phyloP scores from a whole-genome alignment of 2,329 filamentous ascomycete genomes.

The Colletotrichum nymphaeae region DNA sequence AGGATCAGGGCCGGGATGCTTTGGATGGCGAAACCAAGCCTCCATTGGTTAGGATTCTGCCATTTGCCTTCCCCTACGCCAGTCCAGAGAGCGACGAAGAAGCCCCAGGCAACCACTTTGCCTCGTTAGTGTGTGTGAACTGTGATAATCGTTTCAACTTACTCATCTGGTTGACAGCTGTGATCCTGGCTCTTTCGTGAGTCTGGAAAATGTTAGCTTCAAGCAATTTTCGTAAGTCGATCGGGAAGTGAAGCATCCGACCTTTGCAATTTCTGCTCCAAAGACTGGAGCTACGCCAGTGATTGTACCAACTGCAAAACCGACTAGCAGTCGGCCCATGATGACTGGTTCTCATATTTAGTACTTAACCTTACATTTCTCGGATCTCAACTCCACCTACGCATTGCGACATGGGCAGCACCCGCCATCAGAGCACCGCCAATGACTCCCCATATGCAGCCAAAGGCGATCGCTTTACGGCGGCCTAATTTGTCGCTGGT shows the following conservation, averaged over 20 bases:
- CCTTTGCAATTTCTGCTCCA: constrained; percentile 54
- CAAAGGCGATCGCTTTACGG: constrained; percentile 53
- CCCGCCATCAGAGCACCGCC: constrained; percentile 54
- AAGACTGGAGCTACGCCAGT: constrained; percentile 54
- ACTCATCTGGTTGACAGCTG: constrained; percentile 55
- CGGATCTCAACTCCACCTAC: constrained; percentile 37
- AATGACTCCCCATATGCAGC: constrained; percentile 52
- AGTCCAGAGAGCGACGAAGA: constrained; percentile 53
- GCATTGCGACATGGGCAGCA: constrained; percentile 52
- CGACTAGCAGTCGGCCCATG: constrained; percentile 50
- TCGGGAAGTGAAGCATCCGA: constrained; percentile 8
- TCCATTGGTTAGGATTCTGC: constrained; percentile 51
- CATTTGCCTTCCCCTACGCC: constrained; percentile 52
- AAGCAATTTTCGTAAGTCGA: background rate
- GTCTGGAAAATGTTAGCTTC: constrained; percentile 38
- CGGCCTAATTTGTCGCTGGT: constrained; percentile 51
- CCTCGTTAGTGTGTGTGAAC: too few species aligned
- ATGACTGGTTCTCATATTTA: constrained; percentile 43
- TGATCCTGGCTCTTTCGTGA: constrained; percentile 51
- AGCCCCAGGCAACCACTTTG: constrained; percentile 54
- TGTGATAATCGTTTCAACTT: constrained; percentile 17
- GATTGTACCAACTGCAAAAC: constrained; percentile 53
- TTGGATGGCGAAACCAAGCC: constrained; percentile 51
- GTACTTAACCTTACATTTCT: background rate
- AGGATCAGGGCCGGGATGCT: constrained; percentile 48